Base-by-base conservation (phyloP, 345 rosid species). In the Brassica incana region DNA sequence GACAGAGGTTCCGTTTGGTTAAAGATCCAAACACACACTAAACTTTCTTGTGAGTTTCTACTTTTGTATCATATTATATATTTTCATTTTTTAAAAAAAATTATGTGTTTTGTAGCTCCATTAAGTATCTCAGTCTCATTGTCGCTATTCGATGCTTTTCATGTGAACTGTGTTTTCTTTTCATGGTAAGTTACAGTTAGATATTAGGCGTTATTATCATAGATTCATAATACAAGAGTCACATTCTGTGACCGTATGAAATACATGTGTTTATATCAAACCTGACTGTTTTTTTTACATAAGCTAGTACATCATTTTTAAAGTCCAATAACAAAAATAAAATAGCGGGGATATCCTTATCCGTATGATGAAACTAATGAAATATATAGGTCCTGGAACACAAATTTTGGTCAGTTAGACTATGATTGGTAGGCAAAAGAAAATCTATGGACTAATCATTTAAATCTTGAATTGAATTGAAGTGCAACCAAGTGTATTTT, bases 1-100 rank as follows among this genome's bases (percentile, higher is more conserved):
- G 65, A 71, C 77, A 78, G 20, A 78, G 68, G 63, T 78, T 66
- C 18, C 81, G 81, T 78, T 66, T 78, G 73, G 81, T 67, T 72
- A 65, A 72, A 65, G 62, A 65, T 78, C 72, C 72, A 65, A 63
- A 65, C 38, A 15, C 1, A 67, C 2, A 43, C 3, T 73, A 72
- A 3, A 60, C 56, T 78, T 72, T 58, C 77, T 77, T 71, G 66
- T 64, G 81, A 71, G n/a, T 62, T 52, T 77, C 18, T 56, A 27
- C n/a, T 69, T 48, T 0, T 43, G 8, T 15, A 52, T 52, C 5
- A 38, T 38, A 6, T 6, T 40, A 9, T 52, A n/a, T n/a, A 0
- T 15, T 52, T 52, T 52, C 16, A n/a, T 0, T 6, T 52, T n/a
- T 52, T 52, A 33, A 3, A 9, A n/a, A 35, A 25, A 2, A 8